Percentiles rank a stretch among this genome's conserved stretches.
Evolutionary conservation across 1,284 basidiomycete genomes (phyloP).

Genomic region (Fomitopsis betulina): DNA sequence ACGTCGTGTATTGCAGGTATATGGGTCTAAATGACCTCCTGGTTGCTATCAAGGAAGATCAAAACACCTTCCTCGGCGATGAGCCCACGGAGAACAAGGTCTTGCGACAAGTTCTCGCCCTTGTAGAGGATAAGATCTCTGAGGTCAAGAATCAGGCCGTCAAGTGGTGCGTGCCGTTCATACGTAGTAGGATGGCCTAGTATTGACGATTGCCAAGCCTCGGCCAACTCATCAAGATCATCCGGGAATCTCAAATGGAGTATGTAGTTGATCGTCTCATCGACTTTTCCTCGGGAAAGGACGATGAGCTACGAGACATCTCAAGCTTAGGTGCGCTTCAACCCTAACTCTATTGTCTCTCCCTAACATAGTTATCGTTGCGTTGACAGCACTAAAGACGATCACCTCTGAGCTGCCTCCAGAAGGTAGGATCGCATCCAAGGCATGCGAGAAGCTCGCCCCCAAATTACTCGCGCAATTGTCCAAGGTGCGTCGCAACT

Average conservation of each 20-base stretch:
- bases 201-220: conserved; percentile 43
- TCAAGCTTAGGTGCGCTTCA: conserved; percentile 75
- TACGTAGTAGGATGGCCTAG: not conserved
- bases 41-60: conserved; percentile 78
- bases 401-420: conserved; percentile 87
- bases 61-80: conserved; percentile 68
- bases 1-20: conserved; percentile 50
- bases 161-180: conserved; percentile 63
- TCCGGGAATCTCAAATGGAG: conserved; percentile 80
- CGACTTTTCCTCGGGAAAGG: conserved; percentile 78
- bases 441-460: conserved; percentile 81
- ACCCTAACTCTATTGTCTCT: conserved; percentile 1
- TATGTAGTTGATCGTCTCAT: conserved; percentile 85
- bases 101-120: conserved; percentile 72
- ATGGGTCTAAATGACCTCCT: conserved; percentile 94
- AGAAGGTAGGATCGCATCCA: conserved; percentile 73
- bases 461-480: conserved; percentile 82
- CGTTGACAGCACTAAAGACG: conserved; percentile 78
- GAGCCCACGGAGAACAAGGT: conserved; percentile 80
- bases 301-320: conserved; percentile 91
- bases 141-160: conserved; percentile 99
- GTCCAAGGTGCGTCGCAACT: conserved; percentile 51
- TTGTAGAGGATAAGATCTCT: conserved; percentile 91
- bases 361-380: no score
- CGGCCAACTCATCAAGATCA: conserved; percentile 83